phyloP scores from a whole-genome alignment of 176 grass and related monocot species.

The Juncus effusus region DNA sequence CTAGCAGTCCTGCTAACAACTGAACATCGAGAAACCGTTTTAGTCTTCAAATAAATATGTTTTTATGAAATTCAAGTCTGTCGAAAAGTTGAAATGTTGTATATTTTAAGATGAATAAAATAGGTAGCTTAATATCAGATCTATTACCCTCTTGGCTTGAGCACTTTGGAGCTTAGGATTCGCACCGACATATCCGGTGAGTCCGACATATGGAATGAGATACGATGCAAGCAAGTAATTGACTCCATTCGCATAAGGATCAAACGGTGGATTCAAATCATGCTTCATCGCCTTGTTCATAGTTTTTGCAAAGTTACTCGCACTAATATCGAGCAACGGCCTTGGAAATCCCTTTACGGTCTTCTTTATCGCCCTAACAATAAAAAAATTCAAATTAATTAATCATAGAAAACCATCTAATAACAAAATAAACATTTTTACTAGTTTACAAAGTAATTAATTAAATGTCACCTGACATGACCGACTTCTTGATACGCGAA shows the following conservation, averaged over 20 bases:
- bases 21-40: conserved; percentile 12
- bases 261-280: conserved; percentile 70
- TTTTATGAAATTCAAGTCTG: neutral
- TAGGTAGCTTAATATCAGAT: neutral
- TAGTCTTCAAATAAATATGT: neutral
- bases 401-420: neutral
- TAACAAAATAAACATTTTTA: too few species aligned
- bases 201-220: conserved; percentile 81
- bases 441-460: neutral
- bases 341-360: conserved; percentile 62
- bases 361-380: conserved; percentile 70
- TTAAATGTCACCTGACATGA: conserved; percentile 52
- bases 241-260: conserved; percentile 75
- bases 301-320: conserved; percentile 60
- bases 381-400: neutral
- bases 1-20: conserved; percentile 72
- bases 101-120: neutral
- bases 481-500: conserved; percentile 97
- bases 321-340: conserved; percentile 67
- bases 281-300: conserved; percentile 53
- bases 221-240: conserved; percentile 88
- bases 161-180: conserved; percentile 69
- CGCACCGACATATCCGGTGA: conserved; percentile 86
- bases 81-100: neutral
- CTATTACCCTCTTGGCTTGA: conserved; percentile 55